Conservation (phyloP, 495 filamentous ascomycete genomes). For the Achaetomiella virescens region DNA sequence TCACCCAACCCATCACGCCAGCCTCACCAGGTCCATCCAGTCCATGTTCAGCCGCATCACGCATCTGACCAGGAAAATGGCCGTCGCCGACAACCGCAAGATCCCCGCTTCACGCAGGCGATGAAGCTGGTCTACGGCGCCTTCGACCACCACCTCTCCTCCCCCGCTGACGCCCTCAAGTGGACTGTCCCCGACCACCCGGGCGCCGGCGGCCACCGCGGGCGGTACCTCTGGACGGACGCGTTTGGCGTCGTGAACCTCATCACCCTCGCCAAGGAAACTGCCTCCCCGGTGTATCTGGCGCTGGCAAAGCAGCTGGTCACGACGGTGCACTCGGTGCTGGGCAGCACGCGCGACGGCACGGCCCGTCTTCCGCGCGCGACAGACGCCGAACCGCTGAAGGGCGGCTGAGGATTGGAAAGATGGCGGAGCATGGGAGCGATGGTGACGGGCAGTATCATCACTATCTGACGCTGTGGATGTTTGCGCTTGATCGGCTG, state of each 20-base stretch:
- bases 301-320: conserved; percentile 48
- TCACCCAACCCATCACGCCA: background rate
- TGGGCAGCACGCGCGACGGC: conserved; percentile 52
- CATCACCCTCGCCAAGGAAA: conserved; percentile 51
- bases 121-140: conserved; percentile 41
- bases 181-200: conserved; percentile 33
- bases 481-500: conserved; percentile 62
- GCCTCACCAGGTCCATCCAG: no score
- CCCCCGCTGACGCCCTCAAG: conserved; percentile 12
- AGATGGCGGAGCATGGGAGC: conserved; percentile 43
- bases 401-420: conserved; percentile 59
- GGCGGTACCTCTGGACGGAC: conserved; percentile 64
- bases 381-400: conserved; percentile 48
- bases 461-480: conserved; percentile 64
- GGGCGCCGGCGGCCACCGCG: conserved; percentile 54
- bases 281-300: conserved; percentile 40
- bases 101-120: conserved; percentile 32
- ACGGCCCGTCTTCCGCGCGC: conserved; percentile 46
- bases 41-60: background rate
- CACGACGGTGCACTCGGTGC: conserved; percentile 48
- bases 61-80: conserved; percentile 12
- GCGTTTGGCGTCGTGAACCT: conserved; percentile 65
- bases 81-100: conserved; percentile 3
- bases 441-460: conserved; percentile 64
- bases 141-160: conserved; percentile 23